Percentiles rank a stretch among this genome's conserved stretches.
These are phyloP conservation scores for Calonectria pseudoturangicola DNA, from an alignment of 2,329 filamentous ascomycete genomes.

Conservation along the genomic window DNA sequence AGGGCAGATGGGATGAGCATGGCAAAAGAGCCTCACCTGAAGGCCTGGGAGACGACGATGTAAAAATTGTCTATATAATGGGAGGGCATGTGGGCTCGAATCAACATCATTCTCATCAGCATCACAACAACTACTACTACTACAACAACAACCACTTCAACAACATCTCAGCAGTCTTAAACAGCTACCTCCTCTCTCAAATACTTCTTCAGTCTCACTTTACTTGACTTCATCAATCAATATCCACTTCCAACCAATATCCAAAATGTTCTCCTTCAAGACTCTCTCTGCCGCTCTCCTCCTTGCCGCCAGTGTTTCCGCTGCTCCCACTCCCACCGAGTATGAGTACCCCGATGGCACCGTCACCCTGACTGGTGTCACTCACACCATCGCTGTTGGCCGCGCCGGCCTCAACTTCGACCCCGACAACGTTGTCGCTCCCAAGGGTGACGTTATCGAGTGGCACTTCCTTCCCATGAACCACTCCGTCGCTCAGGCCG, in stretches of 20 bases:
- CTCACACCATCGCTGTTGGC: conserved; percentile 68
- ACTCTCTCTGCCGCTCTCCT: conserved; percentile 55
- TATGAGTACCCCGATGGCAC: conserved; percentile 56
- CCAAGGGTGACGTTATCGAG: conserved; percentile 70
- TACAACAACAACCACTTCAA: conserved; percentile 12
- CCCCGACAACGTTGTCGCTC: conserved; percentile 69
- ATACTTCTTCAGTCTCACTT: neutral
- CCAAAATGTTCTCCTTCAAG: conserved; percentile 59
- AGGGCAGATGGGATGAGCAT: conserved; percentile 1
- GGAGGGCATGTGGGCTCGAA: conserved; percentile 34
- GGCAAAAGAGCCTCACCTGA: conserved; percentile 22
- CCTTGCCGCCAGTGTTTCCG: conserved; percentile 55
- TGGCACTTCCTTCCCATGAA: conserved; percentile 72
- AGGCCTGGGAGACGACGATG: neutral
- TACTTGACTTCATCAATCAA: conserved; percentile 25
- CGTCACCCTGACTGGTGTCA: conserved; percentile 62
- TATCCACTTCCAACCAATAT: conserved; percentile 31
- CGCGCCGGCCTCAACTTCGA: conserved; percentile 68
- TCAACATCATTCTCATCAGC: conserved; percentile 42
- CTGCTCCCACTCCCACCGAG: conserved; percentile 58
- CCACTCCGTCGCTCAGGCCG: conserved; percentile 69
- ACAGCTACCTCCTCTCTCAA: neutral
- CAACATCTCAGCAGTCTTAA: neutral
- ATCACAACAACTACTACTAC: conserved; percentile 36
- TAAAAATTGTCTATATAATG: conserved; percentile 51